These are phyloP conservation scores for Podochytrium sp. DNA, from an alignment of 192 early-diverging fungal genomes.

Conservation along the genomic window DNA sequence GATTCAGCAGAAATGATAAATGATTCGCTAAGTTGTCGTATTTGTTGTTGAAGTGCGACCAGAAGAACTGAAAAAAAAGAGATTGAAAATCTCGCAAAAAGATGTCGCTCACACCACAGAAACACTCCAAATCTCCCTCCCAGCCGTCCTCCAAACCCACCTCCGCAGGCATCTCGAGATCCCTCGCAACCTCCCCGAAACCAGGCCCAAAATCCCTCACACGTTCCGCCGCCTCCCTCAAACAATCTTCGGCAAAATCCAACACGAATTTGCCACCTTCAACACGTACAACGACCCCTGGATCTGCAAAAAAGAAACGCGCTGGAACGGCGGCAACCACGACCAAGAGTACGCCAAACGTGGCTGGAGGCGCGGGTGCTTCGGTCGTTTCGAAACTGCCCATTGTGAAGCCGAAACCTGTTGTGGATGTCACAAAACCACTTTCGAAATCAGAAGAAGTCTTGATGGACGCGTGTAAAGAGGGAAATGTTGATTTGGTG, in stretches of 20 bases:
- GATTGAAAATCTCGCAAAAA: neutral
- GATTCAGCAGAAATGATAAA: too few relatives aligned
- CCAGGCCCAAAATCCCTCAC: neutral
- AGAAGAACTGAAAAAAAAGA: too few relatives aligned
- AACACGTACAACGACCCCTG: neutral
- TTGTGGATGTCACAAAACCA: neutral
- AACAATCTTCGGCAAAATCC: neutral
- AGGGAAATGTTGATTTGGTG: constrained; percentile 38
- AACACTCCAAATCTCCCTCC: too few relatives aligned
- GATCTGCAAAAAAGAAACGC: neutral
- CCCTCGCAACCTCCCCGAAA: neutral
- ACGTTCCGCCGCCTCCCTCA: neutral
- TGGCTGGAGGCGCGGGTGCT: too few relatives aligned
- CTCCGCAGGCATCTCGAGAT: neutral
- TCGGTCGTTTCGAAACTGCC: neutral
- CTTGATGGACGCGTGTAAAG: constrained; percentile 31
- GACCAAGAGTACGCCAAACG: too few relatives aligned
- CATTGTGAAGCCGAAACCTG: neutral
- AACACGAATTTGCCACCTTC: neutral
- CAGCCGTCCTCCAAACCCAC: neutral
- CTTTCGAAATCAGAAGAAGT: neutral
- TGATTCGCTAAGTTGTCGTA: too few relatives aligned
- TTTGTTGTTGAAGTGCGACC: too few relatives aligned
- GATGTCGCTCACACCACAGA: neutral
- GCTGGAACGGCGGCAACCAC: neutral